Evolutionary conservation across 2,329 filamentous ascomycete species (phyloP).

Genomic region (Bipolaris oryzae): DNA sequence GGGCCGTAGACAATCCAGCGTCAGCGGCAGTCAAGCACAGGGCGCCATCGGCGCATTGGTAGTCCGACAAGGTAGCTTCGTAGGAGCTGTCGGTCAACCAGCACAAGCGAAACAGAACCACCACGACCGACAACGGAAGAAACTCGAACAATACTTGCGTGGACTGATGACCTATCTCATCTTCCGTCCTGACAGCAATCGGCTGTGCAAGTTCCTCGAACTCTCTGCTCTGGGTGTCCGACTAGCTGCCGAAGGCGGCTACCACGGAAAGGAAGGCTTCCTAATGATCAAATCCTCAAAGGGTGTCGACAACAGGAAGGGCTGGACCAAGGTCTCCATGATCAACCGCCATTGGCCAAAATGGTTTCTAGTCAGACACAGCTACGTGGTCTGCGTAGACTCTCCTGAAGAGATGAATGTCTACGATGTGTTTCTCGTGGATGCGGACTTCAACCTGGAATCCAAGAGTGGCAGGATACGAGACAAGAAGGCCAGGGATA

Average conservation of each 20-base stretch:
- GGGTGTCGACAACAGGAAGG: constrained; percentile 82
- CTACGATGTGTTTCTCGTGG: constrained; percentile 97
- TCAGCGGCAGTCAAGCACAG: constrained; percentile 40
- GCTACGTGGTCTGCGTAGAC: constrained; percentile 97
- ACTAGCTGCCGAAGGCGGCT: constrained; percentile 91
- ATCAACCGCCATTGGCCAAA: constrained; percentile 86
- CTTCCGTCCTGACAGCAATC: constrained; percentile 93
- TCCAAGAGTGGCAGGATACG: constrained; percentile 64
- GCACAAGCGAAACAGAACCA: constrained; percentile 63
- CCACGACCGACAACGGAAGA: constrained; percentile 79
- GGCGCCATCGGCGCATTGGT: constrained; percentile 31
- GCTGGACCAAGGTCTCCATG: constrained; percentile 77
- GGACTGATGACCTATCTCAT: constrained; percentile 97
- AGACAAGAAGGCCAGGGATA: constrained; percentile 64
- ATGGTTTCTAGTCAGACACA: constrained; percentile 98
- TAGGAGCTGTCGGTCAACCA: constrained; percentile 43
- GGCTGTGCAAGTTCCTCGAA: constrained; percentile 93
- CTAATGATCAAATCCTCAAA: constrained; percentile 91
- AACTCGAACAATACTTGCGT: constrained; percentile 87
- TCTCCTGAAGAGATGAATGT: constrained; percentile 99
- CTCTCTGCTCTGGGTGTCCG: constrained; percentile 92
- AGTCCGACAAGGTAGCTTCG: constrained; percentile 49
- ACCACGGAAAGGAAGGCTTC: constrained; percentile 96
- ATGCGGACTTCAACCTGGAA: constrained; percentile 82
- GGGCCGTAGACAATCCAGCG: constrained; percentile 65